Base-by-base conservation (phyloP, 768 basidiomycete species). In the Kondoa subrosea region DNA sequence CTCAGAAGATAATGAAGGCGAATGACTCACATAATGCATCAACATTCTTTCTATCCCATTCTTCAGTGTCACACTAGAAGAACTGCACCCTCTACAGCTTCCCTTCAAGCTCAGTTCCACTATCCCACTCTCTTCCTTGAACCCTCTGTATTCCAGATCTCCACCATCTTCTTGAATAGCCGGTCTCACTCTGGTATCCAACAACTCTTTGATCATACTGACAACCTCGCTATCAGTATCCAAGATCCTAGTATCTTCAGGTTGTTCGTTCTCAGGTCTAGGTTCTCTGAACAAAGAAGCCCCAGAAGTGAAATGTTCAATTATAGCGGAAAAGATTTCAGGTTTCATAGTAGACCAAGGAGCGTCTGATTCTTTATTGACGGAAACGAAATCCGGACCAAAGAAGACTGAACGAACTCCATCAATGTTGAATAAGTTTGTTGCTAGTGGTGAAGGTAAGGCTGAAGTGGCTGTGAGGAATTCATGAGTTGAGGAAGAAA, bases 101-200 rank as follows among this genome's bases (percentile, higher is more conserved):
- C 95, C 95, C 81, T 97, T 97, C 69, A 99, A 81, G 77, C 87
- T 93, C 32, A 99, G 81, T 75, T 83, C 83, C 3, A 99, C 93
- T 32, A 88, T 74, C 0, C 88, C 88, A 27, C 79, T 77, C 26
- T 84, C 84, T 71, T 93, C 89, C 63, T 83, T 82, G 74, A 97
- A 93, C 1, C 89, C 91, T 34, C 86, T 83, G 76, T 88, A 99
- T 78, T 97, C 93, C 67, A 99, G 91, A 76, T 97, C 95, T 1
- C 95, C 95, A 0, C 95, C 95, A 67, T 99, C 93, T 77, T 97
- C 95, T 88, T 92, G 92, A 69, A 99, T 97, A 2, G 91, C 89
- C 3, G 95, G 95, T 66, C 95, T 80, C 21, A 99, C 91, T 16
- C 95, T 80, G 1, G 92, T 97, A 76, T 96, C 93, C 63, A 99